phyloP scores from a whole-genome alignment of 371 early-diverging fungal species.

The Mucor sp. region DNA sequence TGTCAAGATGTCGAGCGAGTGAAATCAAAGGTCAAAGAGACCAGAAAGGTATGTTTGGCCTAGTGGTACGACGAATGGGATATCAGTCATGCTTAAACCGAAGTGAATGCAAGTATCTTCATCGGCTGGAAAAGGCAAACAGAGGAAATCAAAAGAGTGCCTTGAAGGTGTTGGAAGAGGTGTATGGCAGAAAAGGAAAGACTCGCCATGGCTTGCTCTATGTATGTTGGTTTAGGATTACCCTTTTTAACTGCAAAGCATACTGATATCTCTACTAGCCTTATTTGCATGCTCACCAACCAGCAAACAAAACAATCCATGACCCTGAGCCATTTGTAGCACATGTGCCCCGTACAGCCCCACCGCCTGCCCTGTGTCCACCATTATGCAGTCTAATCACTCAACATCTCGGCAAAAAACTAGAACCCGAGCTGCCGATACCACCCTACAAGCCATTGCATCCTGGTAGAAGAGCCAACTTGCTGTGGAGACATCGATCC shows the following conservation, averaged over 20 bases:
- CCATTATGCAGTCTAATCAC: slow-evolving; percentile 26
- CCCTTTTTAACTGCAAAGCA: neutral
- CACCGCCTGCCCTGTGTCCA: slow-evolving; percentile 41
- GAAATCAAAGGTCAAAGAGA: slow-evolving; percentile 39
- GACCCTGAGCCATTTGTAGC: slow-evolving; percentile 38
- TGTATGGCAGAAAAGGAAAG: slow-evolving; percentile 48
- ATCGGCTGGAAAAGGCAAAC: slow-evolving; percentile 42
- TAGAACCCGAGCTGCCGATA: slow-evolving; percentile 38
- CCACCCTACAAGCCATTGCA: slow-evolving; percentile 49
- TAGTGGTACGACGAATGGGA: neutral
- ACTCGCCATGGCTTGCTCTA: slow-evolving; percentile 31
- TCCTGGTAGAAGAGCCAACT: slow-evolving; percentile 43
- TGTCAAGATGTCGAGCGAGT: slow-evolving; percentile 33
- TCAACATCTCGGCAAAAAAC: slow-evolving; percentile 17
- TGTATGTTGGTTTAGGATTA: slow-evolving; percentile 14
- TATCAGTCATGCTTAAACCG: too few relatives aligned
- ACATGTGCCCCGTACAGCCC: slow-evolving; percentile 46
- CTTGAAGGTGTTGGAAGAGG: slow-evolving; percentile 35
- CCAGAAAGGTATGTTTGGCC: slow-evolving; percentile 30
- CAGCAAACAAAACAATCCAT: slow-evolving; percentile 7
- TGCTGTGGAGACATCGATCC: slow-evolving; percentile 45
- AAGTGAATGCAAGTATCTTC: slow-evolving; percentile 5
- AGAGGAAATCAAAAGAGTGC: slow-evolving; percentile 30
- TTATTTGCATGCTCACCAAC: slow-evolving; percentile 26
- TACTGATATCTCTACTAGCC: slow-evolving; percentile 18